phyloP scores from a whole-genome alignment of 495 filamentous ascomycete species.

The Cercophora scortea region DNA sequence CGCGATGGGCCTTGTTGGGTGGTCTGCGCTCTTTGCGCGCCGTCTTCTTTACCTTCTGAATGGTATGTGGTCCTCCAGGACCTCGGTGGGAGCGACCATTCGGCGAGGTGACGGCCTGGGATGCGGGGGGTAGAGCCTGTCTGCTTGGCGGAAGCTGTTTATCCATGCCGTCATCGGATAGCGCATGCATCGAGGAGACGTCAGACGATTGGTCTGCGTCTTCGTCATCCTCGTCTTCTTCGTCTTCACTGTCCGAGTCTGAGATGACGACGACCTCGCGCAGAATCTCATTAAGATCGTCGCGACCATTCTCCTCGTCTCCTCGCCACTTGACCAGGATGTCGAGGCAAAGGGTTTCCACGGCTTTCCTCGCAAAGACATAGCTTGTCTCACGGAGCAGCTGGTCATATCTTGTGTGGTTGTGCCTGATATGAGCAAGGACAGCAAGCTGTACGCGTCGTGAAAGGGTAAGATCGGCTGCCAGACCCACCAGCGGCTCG shows the following conservation, averaged over 20 bases:
- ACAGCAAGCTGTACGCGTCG: conserved; percentile 77
- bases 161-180: not conserved
- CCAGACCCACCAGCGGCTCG: conserved; percentile 54
- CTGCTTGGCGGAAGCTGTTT: not conserved
- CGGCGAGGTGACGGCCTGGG: not conserved
- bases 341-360: conserved; percentile 63
- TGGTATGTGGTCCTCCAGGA: not conserved
- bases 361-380: conserved; percentile 59
- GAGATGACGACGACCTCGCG: conserved; percentile 76
- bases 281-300: conserved; percentile 71
- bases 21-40: conserved; percentile 9
- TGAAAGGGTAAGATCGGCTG: conserved; percentile 54
- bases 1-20: conserved; percentile 6
- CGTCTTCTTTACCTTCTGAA: conserved; percentile 15
- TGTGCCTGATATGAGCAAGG: conserved; percentile 78
- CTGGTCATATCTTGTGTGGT: conserved; percentile 78
- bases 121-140: not conserved
- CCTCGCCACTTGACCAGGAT: conserved; percentile 81
- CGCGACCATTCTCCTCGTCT: conserved; percentile 69
- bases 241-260: conserved; percentile 64
- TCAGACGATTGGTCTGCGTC: conserved; percentile 15
- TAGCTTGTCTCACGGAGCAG: conserved; percentile 58
- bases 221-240: conserved; percentile 32
- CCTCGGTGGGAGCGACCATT: not conserved
- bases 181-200: conserved; percentile 5